Conservation (phyloP, 495 filamentous ascomycete genomes). For the Penicilliopsis zonata region DNA sequence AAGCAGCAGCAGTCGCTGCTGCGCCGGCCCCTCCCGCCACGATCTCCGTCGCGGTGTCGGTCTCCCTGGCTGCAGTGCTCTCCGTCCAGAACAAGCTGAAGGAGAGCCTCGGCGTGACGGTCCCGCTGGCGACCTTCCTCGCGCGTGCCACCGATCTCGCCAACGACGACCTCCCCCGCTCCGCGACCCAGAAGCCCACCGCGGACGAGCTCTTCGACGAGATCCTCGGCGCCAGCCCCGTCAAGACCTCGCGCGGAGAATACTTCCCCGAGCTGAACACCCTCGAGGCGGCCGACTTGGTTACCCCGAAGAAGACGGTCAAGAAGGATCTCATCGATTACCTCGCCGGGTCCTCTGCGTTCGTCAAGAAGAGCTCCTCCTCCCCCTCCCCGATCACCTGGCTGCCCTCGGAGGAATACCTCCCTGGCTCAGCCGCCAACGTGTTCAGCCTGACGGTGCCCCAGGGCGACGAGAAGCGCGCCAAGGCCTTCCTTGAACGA, state of each 20-base stretch:
- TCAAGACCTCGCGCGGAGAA: conserved; percentile 38
- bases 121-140: conserved; percentile 82
- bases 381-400: conserved; percentile 6
- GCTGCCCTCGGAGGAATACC: conserved; percentile 7
- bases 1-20: conserved; percentile 24
- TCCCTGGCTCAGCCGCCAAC: conserved; percentile 44
- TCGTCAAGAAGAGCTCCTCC: conserved; percentile 25
- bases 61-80: conserved; percentile 66
- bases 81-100: conserved; percentile 72
- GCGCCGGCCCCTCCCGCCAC: conserved; percentile 19
- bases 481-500: conserved; percentile 66
- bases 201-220: conserved; percentile 81
- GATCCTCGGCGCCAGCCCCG: conserved; percentile 60
- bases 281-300: conserved; percentile 24
- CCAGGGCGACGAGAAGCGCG: conserved; percentile 67
- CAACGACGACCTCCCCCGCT: conserved; percentile 69
- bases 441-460: conserved; percentile 69
- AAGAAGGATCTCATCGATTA: conserved; percentile 37
- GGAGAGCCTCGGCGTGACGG: conserved; percentile 56
- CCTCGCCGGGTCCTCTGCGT: conserved; percentile 49
- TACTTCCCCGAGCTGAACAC: conserved; percentile 68
- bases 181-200: conserved; percentile 45
- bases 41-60: conserved; percentile 44
- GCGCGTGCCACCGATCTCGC: conserved; percentile 70
- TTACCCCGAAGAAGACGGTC: neutral